Evolutionary conservation across 805 yeast genomes (phyloP), one percentile per base, ranked within the genome.

Genomic region (Kazachstania africana): DNA sequence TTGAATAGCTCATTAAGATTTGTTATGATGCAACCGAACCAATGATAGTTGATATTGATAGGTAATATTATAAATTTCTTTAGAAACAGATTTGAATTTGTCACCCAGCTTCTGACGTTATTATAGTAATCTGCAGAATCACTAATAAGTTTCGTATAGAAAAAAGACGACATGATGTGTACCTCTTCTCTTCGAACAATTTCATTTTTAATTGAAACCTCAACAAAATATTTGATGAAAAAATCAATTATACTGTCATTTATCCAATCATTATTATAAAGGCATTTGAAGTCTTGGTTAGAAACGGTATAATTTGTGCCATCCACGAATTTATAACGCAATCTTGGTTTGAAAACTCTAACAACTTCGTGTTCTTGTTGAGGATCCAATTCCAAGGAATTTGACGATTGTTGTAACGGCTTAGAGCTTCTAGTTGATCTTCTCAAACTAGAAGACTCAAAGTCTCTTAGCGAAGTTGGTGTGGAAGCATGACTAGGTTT

Each of bases 241-340:
- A 88, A 88, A 53, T 84, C 95, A 34, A 91, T 77, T 30, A 91
- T 62, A 0, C 79, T 70, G 48, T 91, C 98, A 57, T 91, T 88
- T 29, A 91, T 71, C 87, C 94, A 88, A 39, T 80, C 82, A 28
- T 76, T 75, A 36, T 78, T 77, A 47, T 76, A 75, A 8, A 88
- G 63, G 27, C 95, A 79, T 38, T 71, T 72, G 52, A 80, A 83
- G 49, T 91, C 98, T 24, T 70, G 65, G 36, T 72, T 68, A 1
- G 75, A 65, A 6, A 88, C 68, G 4, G 68, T 66, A 40, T 80
- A 67, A 1, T 58, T 53, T 25, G 71, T 65, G 4, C 67, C 68
- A 42, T 75, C 78, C 16, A 57, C 50, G 44, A 84, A 75, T 12
- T 56, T 57, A 40, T 70, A 65, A 20, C 60, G 62, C 30, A 80